phyloP scores from a whole-genome alignment of 2,329 filamentous ascomycete genomes.

The Aspergillus luchuensis region DNA sequence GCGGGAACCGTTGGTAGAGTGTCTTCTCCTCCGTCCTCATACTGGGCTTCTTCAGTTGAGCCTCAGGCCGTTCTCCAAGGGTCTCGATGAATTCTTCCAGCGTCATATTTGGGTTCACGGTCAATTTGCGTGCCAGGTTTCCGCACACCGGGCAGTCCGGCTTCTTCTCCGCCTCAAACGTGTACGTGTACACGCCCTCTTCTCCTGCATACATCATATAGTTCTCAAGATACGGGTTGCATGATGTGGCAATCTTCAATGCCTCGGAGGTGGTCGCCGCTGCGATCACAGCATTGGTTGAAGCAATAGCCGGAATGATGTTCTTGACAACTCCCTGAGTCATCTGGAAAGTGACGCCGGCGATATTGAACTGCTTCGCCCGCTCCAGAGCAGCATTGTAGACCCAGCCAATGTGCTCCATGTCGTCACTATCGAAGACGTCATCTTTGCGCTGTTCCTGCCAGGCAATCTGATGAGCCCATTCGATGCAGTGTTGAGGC shows the following conservation, averaged over 20 bases:
- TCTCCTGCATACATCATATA: constrained; percentile 99
- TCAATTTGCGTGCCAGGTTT: constrained; percentile 73
- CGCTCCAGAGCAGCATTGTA: constrained; percentile 81
- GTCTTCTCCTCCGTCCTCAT: constrained; percentile 79
- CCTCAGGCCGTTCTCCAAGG: constrained; percentile 78
- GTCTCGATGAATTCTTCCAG: constrained; percentile 83
- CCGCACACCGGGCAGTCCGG: constrained; percentile 94
- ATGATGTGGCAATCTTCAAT: constrained; percentile 84
- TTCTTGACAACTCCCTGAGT: constrained; percentile 99
- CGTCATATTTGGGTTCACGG: constrained; percentile 70
- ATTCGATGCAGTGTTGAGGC: constrained; percentile 97
- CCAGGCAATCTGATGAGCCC: constrained; percentile 98
- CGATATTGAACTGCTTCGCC: constrained; percentile 84
- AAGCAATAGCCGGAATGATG: constrained; percentile 97
- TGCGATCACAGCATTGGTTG: constrained; percentile 94
- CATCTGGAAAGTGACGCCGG: constrained; percentile 89
- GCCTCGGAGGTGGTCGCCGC: constrained; percentile 96
- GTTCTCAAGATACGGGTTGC: constrained; percentile 81
- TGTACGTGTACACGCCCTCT: constrained; percentile 94
- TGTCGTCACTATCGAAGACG: constrained; percentile 89
- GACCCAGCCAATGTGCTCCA: constrained; percentile 96
- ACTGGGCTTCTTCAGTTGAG: constrained; percentile 91
- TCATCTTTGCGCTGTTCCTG: constrained; percentile 82
- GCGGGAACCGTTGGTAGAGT: constrained; percentile 85
- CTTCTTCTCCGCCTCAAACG: constrained; percentile 92